Base-by-base conservation (phyloP, 225 moss, liverwort and hornwort genomes). In the Climacium dendroides region DNA sequence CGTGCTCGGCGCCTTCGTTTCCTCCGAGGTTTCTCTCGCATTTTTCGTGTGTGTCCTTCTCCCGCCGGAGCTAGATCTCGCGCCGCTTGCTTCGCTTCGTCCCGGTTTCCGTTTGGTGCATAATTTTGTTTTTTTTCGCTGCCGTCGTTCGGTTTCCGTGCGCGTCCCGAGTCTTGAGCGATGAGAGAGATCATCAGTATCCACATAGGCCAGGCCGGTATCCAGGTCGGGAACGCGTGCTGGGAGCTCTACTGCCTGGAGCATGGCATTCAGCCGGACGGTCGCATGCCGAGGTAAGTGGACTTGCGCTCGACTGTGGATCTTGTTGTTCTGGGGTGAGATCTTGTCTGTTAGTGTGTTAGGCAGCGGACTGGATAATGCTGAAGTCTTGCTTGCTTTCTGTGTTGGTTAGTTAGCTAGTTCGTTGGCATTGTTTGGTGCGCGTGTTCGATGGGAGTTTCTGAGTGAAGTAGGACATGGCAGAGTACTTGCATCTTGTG, bases 161-260 rank as follows among this genome's bases (percentile, higher is more conserved):
- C 24, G 52, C 47, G 26, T 6, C 47, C 11, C 11, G 64, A 73
- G 85, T 67, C 79, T 81, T 22, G 17, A 83, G 92, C 86, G 89
- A 93, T 92, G 93, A 93, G 93, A 92, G 93, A 93, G 89, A 93
- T 93, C 89, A 93, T 93, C 90, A 93, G 93, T 64, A 93, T 93
- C 77, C 93, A 93, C 69, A 93, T 93, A 67, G 93, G 93, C 81
- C 93, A 93, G 93, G 93, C 93, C 86, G 93, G 92, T 54, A 93
- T 93, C 88, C 92, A 93, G 92, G 93, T 92, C 86, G 92, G 93
- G 5, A 93, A 93, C 85, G 93, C 92, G 65, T 93, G 93, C 92
- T 93, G 93, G 93, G 93, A 93, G 93, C 93, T 93, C 4, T 93
- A 93, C 89, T 93, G 93, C 87, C 74, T 93, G 89, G 93, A 93